phyloP scores from a whole-genome alignment of 73 alveolate genomes.

The Durusdinium trenchii region DNA sequence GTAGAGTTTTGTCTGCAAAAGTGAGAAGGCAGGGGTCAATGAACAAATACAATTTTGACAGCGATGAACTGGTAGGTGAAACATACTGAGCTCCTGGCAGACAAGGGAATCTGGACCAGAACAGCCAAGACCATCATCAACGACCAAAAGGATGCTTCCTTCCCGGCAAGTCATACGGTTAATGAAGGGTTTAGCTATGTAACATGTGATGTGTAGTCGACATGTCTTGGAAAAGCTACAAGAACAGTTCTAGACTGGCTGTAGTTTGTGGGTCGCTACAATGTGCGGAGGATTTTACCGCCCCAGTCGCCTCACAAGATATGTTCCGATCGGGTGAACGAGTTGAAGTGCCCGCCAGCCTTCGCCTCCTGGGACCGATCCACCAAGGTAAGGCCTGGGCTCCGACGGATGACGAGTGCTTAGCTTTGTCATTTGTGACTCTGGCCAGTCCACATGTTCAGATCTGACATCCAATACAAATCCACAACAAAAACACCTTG shows the following conservation, averaged over 20 bases:
- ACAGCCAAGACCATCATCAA: constrained; percentile 68
- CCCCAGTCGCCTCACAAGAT: no score
- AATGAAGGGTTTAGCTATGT: no score
- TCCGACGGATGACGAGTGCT: neutral
- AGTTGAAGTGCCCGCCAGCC: neutral
- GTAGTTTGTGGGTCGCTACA: no score
- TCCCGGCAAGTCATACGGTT: no score
- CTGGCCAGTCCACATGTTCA: neutral
- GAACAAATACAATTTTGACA: no score
- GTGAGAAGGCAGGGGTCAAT: no score
- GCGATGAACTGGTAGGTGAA: no score
- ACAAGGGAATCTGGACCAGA: constrained; percentile 45
- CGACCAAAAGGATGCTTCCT: constrained; percentile 67
- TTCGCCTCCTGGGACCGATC: constrained; percentile 46
- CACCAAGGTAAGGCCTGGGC: constrained; percentile 45
- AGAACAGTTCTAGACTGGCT: no score
- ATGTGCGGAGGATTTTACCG: no score
- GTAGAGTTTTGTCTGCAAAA: no score
- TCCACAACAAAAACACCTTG: neutral
- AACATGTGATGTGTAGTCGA: no score
- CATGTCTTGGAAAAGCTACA: no score
- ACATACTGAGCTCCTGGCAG: neutral
- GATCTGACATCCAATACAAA: neutral
- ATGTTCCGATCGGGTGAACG: neutral
- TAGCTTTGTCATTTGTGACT: neutral